Conservation (phyloP, 2,329 filamentous ascomycete genomes). For the Fusarium sp. region DNA sequence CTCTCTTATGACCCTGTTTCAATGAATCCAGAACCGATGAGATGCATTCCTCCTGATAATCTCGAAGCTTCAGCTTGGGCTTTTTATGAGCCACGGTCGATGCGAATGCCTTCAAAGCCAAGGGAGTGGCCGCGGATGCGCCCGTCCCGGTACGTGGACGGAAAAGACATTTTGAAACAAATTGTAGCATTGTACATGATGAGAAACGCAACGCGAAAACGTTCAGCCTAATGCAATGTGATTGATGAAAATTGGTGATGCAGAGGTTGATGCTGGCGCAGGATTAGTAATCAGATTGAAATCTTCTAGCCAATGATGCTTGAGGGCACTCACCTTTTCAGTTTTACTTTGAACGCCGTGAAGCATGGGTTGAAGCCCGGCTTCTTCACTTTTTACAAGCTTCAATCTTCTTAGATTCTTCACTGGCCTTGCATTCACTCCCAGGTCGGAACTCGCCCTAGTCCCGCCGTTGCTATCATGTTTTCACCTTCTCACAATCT, state of each 20-base stretch:
- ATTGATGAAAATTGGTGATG: conserved; percentile 7
- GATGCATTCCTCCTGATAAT: conserved; percentile 94
- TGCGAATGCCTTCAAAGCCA: conserved; percentile 39
- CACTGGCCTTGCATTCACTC: conserved; percentile 1
- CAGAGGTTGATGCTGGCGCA: not conserved
- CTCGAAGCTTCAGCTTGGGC: conserved; percentile 71
- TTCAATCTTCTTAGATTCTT: not conserved
- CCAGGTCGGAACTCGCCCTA: conserved; percentile 12
- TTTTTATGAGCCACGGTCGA: conserved; percentile 29
- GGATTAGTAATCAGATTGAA: conserved; percentile 37
- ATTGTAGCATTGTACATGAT: conserved; percentile 55
- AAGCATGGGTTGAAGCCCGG: conserved; percentile 17
- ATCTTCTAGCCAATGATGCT: not conserved
- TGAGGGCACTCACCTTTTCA: not conserved
- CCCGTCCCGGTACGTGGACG: conserved; percentile 30
- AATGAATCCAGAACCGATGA: conserved; percentile 80
- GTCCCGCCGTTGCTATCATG: conserved; percentile 43
- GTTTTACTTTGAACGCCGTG: conserved; percentile 11
- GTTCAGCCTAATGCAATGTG: conserved; percentile 12
- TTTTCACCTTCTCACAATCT: conserved; percentile 37
- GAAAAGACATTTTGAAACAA: conserved; percentile 44
- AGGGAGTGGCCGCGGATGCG: conserved; percentile 10
- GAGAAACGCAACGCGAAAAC: conserved; percentile 24
- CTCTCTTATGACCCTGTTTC: conserved; percentile 76
- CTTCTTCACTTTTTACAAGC: not conserved